Evolutionary conservation across 805 yeast genomes (phyloP), one percentile per base, ranked within the genome.

Genomic region (Ogataea methylovora): DNA sequence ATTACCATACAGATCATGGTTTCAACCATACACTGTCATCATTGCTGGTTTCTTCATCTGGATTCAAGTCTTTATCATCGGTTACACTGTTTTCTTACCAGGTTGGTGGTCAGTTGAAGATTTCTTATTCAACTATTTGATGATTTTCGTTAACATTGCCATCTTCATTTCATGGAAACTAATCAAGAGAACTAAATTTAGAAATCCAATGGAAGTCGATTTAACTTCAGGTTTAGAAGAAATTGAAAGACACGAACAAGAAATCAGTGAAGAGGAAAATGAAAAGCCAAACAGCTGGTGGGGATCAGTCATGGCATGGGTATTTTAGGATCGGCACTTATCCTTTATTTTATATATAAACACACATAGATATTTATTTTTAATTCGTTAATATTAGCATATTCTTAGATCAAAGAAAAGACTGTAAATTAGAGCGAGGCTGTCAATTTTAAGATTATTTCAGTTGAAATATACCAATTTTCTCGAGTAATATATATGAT

Each of bases 1-100:
- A 3, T 59, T 68, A 44, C 60, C 66, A 3, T 68, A 61, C 52
- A 57, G 53, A 27, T 47, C 71, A 6, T 67, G 68, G 67, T 63
- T 49, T 46, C 64, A 59, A 37, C 65, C 67, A 13, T 60, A 56
- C 49, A 42, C 57, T 23, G 60, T 63, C 19, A 46, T 60, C 40
- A 40, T 54, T 42, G 65, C 42, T 7, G 38, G 38, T 4, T 40
- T 43, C 21, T 36, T 51, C 24, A 39, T 46, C 11, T 56, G 61
- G 45, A 45, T 45, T 27, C 48, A 62, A 51, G 52, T 60, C 15
- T 54, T 60, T 29, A 43, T 64, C 29, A 41, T 58, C 32, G 61
- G 66, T 30, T 66, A 62, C 47, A 52, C 65, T 4, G 61, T 60
- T 8, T 65, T 66, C 39, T 43, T 63, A 32, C 63, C 64, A 4